Base-by-base conservation (phyloP, 148 eudicot species). In the Silene uniflora region DNA sequence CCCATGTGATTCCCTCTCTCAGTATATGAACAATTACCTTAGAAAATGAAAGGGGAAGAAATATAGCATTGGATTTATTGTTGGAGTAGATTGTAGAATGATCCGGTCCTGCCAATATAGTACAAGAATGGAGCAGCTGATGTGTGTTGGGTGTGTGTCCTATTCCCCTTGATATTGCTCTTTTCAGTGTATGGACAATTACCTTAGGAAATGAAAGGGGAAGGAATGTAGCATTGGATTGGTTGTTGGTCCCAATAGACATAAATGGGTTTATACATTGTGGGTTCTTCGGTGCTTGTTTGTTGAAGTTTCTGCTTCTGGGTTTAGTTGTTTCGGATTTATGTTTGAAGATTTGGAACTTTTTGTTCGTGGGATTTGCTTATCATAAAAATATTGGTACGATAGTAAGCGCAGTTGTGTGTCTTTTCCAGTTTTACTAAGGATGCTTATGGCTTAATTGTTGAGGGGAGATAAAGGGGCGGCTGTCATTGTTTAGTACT, bases 241-340 rank as follows among this genome's bases (percentile, higher is more conserved):
- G 49, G 63, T 71, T 77, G 13, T 78, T 21, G 62, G 70, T 32
- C 72, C 72, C 78, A 52, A 66, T 1, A 8, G 32, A 29, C 32
- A 35, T 25, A 39, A 68, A 39, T 68, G 77, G 77, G 65, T 69
- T 70, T 39, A 17, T 67, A 12, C 52, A 18, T 12, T 46, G n/a
- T 75, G 58, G 78, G 46, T 10, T 75, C 22, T 71, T 71, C 23
- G 5, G 58, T 70, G 44, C 16, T 47, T 23, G 61, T 79, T 29
- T 76, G 71, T 46, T 75, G 75, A 75, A 18, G 69, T 79, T 76
- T 46, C 79, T 32, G 61, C 46, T 58, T 71, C 12, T 39, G 76
- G 72, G 74, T 19, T 71, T 69, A 3, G 13, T 10, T 60, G 19
- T 59, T 49, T 69, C 63, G n/a, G 59, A 18, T 0, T 0, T 12